These are phyloP conservation scores for Phaseolus lunatus DNA, from an alignment of 306 rosid species.

Conservation along the genomic window DNA sequence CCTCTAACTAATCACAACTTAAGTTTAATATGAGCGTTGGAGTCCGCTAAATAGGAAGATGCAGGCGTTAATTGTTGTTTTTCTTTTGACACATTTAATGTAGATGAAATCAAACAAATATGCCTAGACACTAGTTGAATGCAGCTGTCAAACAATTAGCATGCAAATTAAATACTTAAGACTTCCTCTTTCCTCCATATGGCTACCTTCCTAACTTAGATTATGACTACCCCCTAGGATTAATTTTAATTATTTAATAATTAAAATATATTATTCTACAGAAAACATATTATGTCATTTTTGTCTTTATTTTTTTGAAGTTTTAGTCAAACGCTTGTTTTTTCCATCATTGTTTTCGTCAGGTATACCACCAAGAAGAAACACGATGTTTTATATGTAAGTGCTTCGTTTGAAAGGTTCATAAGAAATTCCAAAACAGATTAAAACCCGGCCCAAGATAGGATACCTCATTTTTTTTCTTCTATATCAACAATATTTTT, in stretches of 20 bases:
- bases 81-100: not conserved
- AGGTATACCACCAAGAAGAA: constrained; percentile 16
- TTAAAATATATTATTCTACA: no score
- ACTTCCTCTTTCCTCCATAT: constrained; percentile 41
- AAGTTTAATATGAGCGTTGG: no score
- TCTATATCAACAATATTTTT: no score
- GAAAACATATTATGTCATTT: not conserved
- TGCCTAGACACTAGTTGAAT: not conserved
- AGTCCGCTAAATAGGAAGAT: no score
- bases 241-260: constrained; percentile 13
- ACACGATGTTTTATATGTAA: constrained; percentile 10
- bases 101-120: not conserved
- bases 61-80: not conserved
- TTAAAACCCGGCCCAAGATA: not conserved
- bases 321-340: not conserved
- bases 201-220: constrained; percentile 43
- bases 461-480: no score
- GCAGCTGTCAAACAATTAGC: not conserved
- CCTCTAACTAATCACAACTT: no score
- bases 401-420: not conserved
- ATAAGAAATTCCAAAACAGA: not conserved
- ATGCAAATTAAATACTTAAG: constrained; percentile 14
- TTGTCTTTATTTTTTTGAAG: constrained; percentile 32
- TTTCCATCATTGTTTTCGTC: constrained; percentile 15
- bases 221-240: no score